These are phyloP conservation scores for Kingdonia uniflora DNA, from an alignment of 164 flowering plant species.

Conservation along the genomic window DNA sequence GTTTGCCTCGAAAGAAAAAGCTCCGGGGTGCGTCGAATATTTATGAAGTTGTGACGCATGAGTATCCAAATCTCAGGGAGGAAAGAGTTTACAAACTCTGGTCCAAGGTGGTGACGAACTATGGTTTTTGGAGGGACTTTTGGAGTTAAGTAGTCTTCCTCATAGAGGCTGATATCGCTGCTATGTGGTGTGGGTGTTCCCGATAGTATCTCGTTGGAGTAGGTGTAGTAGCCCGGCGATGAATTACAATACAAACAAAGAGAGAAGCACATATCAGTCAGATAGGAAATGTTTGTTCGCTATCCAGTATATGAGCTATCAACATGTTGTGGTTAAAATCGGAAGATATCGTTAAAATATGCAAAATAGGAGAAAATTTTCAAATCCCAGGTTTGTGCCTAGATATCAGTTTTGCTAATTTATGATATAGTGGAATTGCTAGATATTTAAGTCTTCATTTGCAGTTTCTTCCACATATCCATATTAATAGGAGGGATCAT, in stretches of 20 bases:
- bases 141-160: constrained; percentile 56
- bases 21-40: constrained; percentile 60
- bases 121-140: not conserved
- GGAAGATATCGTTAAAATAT: too few relatives aligned
- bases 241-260: constrained; percentile 19
- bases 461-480: too few relatives aligned
- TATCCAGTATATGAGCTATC: too few relatives aligned
- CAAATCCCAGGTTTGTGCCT: too few relatives aligned
- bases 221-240: constrained; percentile 34
- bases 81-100: constrained; percentile 47
- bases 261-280: not conserved
- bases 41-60: constrained; percentile 58
- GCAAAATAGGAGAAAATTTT: too few relatives aligned
- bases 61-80: constrained; percentile 43
- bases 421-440: too few relatives aligned
- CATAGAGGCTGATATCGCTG: constrained; percentile 61
- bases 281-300: too few relatives aligned
- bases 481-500: too few relatives aligned
- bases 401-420: too few relatives aligned
- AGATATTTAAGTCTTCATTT: too few relatives aligned
- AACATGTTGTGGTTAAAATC: too few relatives aligned
- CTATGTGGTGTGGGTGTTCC: constrained; percentile 55
- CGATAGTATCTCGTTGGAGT: constrained; percentile 40
- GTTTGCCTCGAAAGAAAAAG: constrained; percentile 61
- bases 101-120: constrained; percentile 20